phyloP scores from a whole-genome alignment of 306 rosid genomes.

The Phaseolus lunatus region DNA sequence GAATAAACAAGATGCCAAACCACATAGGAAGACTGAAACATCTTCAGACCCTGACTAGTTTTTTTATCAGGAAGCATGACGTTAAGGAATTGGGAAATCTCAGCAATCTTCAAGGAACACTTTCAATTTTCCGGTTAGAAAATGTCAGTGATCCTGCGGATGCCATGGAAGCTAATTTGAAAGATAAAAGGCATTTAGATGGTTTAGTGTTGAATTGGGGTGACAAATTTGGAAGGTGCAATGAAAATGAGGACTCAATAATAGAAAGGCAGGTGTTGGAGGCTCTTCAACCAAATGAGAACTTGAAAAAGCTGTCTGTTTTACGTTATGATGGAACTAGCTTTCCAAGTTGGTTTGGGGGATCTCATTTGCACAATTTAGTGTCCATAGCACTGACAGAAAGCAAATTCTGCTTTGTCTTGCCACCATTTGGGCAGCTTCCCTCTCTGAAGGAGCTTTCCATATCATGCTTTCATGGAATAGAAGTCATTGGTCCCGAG shows the following conservation, averaged over 20 bases:
- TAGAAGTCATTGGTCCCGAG: slow-evolving; percentile 36
- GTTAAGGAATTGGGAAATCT: slow-evolving; percentile 27
- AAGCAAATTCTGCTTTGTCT: slow-evolving; percentile 6
- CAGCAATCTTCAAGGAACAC: slow-evolving; percentile 22
- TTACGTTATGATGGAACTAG: background rate
- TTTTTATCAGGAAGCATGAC: background rate
- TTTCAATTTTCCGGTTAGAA: background rate
- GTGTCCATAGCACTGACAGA: background rate
- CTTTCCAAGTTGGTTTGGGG: slow-evolving; percentile 46
- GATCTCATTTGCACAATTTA: slow-evolving; percentile 20
- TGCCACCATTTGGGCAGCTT: slow-evolving; percentile 45
- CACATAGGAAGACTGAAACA: slow-evolving; percentile 17
- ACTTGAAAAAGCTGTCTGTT: slow-evolving; percentile 16
- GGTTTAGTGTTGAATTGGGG: background rate
- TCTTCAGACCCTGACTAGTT: background rate
- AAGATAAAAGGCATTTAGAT: slow-evolving; percentile 38
- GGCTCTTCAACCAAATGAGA: slow-evolving; percentile 35
- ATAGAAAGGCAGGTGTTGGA: background rate
- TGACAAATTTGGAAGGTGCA: slow-evolving; percentile 20
- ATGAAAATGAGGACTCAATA: background rate
- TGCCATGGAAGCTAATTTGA: background rate
- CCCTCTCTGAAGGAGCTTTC: slow-evolving; percentile 39
- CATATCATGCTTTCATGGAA: slow-evolving; percentile 1
- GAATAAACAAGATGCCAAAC: slow-evolving; percentile 32
- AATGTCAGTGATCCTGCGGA: background rate